Conservation (phyloP, 208 protist genomes). For the Leishmania tropica region DNA sequence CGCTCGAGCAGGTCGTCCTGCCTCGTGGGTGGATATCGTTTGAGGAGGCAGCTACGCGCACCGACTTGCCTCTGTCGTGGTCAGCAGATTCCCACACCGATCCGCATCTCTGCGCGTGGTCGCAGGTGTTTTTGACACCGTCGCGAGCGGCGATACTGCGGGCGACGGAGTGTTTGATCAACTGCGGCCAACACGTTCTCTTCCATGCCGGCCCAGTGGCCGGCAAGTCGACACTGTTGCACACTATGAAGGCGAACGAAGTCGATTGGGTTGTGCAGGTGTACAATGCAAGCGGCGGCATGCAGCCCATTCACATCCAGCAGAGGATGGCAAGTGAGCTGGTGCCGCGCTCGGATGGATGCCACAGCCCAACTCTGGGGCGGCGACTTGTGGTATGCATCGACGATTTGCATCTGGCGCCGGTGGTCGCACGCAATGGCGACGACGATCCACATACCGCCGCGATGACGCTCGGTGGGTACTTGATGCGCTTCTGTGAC, state of each 20-base stretch:
- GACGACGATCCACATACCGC: background rate
- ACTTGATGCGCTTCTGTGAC: conserved; percentile 72
- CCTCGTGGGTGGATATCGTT: conserved; percentile 75
- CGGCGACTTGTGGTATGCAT: conserved; percentile 81
- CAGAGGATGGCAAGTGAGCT: conserved; percentile 60
- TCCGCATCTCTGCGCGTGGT: conserved; percentile 45
- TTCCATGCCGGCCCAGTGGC: conserved; percentile 48
- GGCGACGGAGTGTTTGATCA: conserved; percentile 73
- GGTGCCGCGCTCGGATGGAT: conserved; percentile 42
- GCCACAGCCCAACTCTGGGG: conserved; percentile 63
- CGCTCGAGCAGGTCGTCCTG: conserved; percentile 31
- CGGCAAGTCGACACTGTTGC: conserved; percentile 80
- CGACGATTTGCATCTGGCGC: conserved; percentile 81
- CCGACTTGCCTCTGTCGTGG: conserved; percentile 50
- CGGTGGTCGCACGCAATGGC: conserved; percentile 6
- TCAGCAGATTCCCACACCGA: conserved; percentile 38
- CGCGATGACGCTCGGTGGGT: conserved; percentile 35
- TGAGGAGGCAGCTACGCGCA: conserved; percentile 36
- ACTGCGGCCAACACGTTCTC: conserved; percentile 77
- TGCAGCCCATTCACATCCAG: conserved; percentile 53
- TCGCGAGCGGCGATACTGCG: conserved; percentile 56
- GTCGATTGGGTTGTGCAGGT: conserved; percentile 57
- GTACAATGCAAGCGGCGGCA: conserved; percentile 51
- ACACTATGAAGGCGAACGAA: conserved; percentile 50
- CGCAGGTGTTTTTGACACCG: conserved; percentile 61